A percentile compares a stretch with the other conserved stretches of the same genome.
Conservation (phyloP, 1,139 yeast species). For the Blastobotrys elegans region DNA sequence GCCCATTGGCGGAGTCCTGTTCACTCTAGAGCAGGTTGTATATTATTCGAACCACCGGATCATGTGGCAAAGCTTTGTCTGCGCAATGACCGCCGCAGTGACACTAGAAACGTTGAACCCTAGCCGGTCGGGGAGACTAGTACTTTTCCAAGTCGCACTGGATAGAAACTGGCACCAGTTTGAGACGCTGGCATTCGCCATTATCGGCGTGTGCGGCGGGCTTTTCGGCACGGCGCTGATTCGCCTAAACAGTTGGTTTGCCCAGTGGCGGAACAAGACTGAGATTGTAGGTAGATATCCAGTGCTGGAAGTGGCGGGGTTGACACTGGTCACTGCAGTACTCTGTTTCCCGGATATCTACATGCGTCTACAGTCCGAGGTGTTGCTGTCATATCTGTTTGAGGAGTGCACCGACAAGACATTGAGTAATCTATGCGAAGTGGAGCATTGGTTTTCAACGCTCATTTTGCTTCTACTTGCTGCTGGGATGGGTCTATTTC, state of each 20-base stretch:
- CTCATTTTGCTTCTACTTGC: slow-evolving; percentile 41
- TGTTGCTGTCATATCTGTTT: slow-evolving; percentile 54
- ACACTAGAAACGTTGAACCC: slow-evolving; percentile 58
- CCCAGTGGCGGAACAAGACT: slow-evolving; percentile 33
- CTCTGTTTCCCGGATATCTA: slow-evolving; percentile 53
- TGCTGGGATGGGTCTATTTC: slow-evolving; percentile 48
- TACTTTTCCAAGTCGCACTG: slow-evolving; percentile 60
- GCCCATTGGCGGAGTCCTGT: slow-evolving; percentile 91
- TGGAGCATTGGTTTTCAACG: slow-evolving; percentile 26
- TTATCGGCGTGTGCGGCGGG: slow-evolving; percentile 68
- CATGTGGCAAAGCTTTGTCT: slow-evolving; percentile 79
- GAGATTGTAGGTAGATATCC: slow-evolving; percentile 20
- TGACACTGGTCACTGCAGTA: slow-evolving; percentile 49
- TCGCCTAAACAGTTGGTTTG: slow-evolving; percentile 44
- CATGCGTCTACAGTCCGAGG: slow-evolving; percentile 52
- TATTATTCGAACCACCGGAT: slow-evolving; percentile 57
- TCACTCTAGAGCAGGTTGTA: slow-evolving; percentile 71
- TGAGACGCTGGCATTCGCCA: slow-evolving; percentile 63
- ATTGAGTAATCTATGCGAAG: slow-evolving; percentile 36
- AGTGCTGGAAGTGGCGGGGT: slow-evolving; percentile 44
- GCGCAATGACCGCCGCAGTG: slow-evolving; percentile 70
- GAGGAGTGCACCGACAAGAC: slow-evolving; percentile 48
- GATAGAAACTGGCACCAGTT: slow-evolving; percentile 69
- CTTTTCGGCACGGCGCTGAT: slow-evolving; percentile 54
- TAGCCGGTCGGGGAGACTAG: slow-evolving; percentile 52